Percentiles rank a stretch among this genome's conserved stretches.
Evolutionary conservation across 108 stramenopile species (phyloP).

Genomic region (Skeletonema tropicum): DNA sequence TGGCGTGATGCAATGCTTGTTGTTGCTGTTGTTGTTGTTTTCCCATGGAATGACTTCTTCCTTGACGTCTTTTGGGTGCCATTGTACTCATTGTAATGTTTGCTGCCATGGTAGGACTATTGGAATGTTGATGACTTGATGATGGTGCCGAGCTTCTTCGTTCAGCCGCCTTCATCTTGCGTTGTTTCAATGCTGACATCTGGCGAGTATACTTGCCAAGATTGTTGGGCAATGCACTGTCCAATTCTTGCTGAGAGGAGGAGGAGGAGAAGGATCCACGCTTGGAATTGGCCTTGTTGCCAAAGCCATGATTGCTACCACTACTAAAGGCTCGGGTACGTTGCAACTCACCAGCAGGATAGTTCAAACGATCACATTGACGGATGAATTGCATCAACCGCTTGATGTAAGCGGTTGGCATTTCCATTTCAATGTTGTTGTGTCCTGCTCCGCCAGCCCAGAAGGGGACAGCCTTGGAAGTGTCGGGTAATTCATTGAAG

Average conservation of each 20-base stretch:
- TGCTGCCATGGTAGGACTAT: background rate
- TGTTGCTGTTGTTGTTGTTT: background rate
- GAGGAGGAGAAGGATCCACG: background rate
- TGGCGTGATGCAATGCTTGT: background rate
- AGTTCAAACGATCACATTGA: slow-evolving; percentile 36
- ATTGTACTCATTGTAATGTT: background rate
- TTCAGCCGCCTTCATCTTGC: slow-evolving; percentile 12
- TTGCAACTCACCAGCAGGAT: slow-evolving; percentile 14
- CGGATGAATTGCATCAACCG: slow-evolving; percentile 47
- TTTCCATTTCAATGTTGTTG: slow-evolving; percentile 57
- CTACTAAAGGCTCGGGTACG: background rate
- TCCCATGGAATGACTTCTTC: background rate
- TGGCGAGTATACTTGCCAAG: slow-evolving; percentile 1
- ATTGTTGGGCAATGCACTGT: background rate
- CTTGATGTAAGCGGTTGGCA: slow-evolving; percentile 52
- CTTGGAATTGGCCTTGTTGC: background rate
- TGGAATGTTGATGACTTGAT: background rate
- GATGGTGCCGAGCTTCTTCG: background rate
- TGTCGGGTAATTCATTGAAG: slow-evolving; percentile 56
- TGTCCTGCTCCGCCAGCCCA: slow-evolving; percentile 80
- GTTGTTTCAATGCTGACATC: slow-evolving; percentile 13
- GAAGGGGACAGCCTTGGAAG: slow-evolving; percentile 69
- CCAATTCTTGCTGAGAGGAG: background rate
- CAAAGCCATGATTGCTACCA: background rate
- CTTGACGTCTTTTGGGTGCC: background rate